A percentile compares a stretch with the other conserved stretches of the same genome.
Conservation (phyloP, 2,329 filamentous ascomycete genomes). For the Sporothrix pseudoabietina region DNA sequence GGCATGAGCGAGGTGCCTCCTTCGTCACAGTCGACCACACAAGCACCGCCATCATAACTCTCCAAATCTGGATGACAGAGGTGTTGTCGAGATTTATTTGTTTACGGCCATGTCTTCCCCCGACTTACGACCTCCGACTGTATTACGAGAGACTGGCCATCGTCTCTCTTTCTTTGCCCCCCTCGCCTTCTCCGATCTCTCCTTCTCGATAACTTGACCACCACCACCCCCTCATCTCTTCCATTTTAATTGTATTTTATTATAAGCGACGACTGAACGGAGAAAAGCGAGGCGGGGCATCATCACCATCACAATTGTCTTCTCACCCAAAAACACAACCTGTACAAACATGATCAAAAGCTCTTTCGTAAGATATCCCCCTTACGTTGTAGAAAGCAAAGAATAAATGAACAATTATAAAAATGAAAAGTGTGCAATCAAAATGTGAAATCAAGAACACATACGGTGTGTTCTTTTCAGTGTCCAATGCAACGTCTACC, state of each 20-base stretch:
- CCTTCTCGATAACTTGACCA: not conserved
- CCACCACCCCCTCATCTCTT: not conserved
- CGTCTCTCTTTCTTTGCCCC: not conserved
- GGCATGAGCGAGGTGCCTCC: slow-evolving; percentile 25
- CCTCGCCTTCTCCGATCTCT: not conserved
- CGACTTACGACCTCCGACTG: not conserved
- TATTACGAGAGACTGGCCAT: not conserved
- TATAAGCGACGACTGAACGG: slow-evolving; percentile 17
- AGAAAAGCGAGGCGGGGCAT: slow-evolving; percentile 12
- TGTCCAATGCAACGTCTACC: not conserved
- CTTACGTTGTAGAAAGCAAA: not conserved
- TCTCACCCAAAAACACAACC: not conserved
- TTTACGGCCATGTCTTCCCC: not conserved
- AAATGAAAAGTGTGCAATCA: not conserved
- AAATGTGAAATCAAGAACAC: not conserved
- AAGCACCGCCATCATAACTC: slow-evolving; percentile 16
- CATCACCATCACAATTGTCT: not conserved
- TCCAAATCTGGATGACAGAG: not conserved
- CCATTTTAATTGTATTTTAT: slow-evolving; percentile 24
- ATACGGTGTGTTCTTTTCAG: not conserved
- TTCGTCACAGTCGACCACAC: not conserved
- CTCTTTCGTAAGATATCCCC: slow-evolving; percentile 25
- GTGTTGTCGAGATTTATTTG: not conserved
- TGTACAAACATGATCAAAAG: slow-evolving; percentile 11
- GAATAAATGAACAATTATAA: not conserved